Conservation (phyloP, 2,329 filamentous ascomycete genomes). For the Arthrobotrys pseudoclavata region DNA sequence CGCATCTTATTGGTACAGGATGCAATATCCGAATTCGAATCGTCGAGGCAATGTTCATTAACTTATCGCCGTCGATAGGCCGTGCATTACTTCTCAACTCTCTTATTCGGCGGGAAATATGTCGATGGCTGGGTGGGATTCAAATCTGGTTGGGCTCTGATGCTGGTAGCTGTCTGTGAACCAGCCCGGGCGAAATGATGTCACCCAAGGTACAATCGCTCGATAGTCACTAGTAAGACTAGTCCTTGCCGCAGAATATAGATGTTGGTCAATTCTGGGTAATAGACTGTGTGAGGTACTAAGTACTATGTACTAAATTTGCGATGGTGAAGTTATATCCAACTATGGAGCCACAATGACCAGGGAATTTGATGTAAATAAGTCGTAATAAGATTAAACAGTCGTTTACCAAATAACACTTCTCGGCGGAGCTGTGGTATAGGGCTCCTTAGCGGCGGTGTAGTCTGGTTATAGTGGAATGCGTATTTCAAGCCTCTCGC, state of each 20-base stretch:
- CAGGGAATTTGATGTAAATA: constrained; percentile 4
- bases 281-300: not conserved
- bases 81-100: not conserved
- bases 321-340: constrained; percentile 1
- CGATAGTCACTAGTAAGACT: not conserved
- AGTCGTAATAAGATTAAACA: not conserved
- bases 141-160: not conserved
- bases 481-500: not conserved
- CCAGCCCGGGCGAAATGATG: not conserved
- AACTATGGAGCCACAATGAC: not conserved
- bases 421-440: constrained; percentile 8
- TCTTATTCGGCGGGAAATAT: not conserved
- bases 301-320: not conserved
- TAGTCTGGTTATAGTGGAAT: constrained; percentile 30
- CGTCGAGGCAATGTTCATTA: constrained; percentile 10
- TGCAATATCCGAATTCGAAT: not conserved
- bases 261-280: constrained; percentile 5
- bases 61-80: constrained; percentile 10
- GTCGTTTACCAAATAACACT: constrained; percentile 3
- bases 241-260: not conserved
- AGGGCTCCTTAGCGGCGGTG: constrained; percentile 30
- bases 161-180: not conserved
- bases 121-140: not conserved
- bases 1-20: constrained; percentile 20
- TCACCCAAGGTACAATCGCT: not conserved